Evolutionary conservation across 495 filamentous ascomycete genomes (phyloP), one percentile per base, ranked within the genome.

Genomic region (Durotheca rogersii): DNA sequence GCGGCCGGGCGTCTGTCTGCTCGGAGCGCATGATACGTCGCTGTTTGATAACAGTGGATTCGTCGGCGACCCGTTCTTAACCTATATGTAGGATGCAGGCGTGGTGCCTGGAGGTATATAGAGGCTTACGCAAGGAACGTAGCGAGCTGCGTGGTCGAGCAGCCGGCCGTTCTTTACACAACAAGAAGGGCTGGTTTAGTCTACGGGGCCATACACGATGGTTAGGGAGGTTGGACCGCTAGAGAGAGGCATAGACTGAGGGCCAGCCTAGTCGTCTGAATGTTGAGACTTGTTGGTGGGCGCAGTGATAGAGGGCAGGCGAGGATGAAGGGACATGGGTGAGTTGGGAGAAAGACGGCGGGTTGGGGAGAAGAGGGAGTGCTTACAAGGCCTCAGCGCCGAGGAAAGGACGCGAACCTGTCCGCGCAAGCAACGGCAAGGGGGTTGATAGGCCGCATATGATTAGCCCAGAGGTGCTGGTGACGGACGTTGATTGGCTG

Each of bases 241-340:
- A n/a, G 3, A 41, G 23, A 33, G 20, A 16, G 18, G 31, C 9
- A 45, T 19, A 47, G 40, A 57, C 58, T 50, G 58, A 61, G 58
- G 58, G 46, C 58, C 58, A 42, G 58, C 58, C 58, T 53, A 58
- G 58, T 45, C 58, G n/a, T 49, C 51, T 20, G 20, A 23, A 55
- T 23, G 18, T 20, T 47, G 57, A 31, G 9, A 27, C 9, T 4
- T 27, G 23, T 27, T 27, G 23, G 23, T 4, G 23, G 23, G 23
- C 23, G 23, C 23, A 27, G 23, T n/a, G n/a, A n/a, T n/a, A n/a
- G n/a, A n/a, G n/a, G n/a, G n/a, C n/a, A n/a, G n/a, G n/a, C n/a
- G n/a, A n/a, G n/a, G n/a, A n/a, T n/a, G n/a, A n/a, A n/a, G n/a
- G n/a, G n/a, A n/a, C n/a, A n/a, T n/a, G n/a, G n/a, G n/a, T n/a